Evolutionary conservation across 306 rosid species (phyloP).

Genomic region (Glycine tomentella): DNA sequence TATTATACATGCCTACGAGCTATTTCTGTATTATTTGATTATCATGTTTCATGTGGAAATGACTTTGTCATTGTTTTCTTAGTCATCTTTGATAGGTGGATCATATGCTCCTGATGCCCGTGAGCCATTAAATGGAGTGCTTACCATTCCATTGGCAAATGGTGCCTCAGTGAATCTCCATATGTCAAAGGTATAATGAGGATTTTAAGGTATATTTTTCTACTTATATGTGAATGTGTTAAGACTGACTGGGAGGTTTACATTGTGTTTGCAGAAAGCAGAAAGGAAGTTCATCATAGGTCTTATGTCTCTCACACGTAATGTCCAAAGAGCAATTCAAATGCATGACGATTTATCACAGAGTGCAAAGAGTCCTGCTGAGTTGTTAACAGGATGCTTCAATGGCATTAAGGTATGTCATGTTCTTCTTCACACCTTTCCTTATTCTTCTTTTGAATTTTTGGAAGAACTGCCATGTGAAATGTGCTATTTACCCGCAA

Average conservation of each 20-base stretch:
- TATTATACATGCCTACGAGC: conserved; percentile 7
- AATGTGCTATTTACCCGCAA: not conserved
- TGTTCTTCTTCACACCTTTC: conserved; percentile 35
- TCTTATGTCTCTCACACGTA: conserved; percentile 65
- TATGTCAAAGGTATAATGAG: conserved; percentile 72
- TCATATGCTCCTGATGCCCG: conserved; percentile 65
- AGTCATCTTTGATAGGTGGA: conserved; percentile 94
- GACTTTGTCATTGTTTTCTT: conserved; percentile 37
- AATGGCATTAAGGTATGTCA: conserved; percentile 72
- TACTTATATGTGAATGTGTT: conserved; percentile 21
- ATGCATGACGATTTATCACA: conserved; percentile 71
- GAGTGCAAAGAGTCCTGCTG: conserved; percentile 62
- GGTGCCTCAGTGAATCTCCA: conserved; percentile 65
- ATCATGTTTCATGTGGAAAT: conserved; percentile 27
- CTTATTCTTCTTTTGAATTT: not conserved
- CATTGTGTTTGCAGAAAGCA: conserved; percentile 63
- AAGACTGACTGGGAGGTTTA: conserved; percentile 42
- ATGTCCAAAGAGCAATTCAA: conserved; percentile 70
- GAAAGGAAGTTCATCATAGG: conserved; percentile 65
- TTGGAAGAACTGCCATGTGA: too few relatives aligned
- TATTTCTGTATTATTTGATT: conserved; percentile 35
- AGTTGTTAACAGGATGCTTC: conserved; percentile 77
- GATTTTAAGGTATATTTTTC: conserved; percentile 34
- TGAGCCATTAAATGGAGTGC: conserved; percentile 74
- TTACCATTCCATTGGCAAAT: conserved; percentile 69